phyloP scores from a whole-genome alignment of 2,329 filamentous ascomycete genomes.

The Xylariaceae sp. region DNA sequence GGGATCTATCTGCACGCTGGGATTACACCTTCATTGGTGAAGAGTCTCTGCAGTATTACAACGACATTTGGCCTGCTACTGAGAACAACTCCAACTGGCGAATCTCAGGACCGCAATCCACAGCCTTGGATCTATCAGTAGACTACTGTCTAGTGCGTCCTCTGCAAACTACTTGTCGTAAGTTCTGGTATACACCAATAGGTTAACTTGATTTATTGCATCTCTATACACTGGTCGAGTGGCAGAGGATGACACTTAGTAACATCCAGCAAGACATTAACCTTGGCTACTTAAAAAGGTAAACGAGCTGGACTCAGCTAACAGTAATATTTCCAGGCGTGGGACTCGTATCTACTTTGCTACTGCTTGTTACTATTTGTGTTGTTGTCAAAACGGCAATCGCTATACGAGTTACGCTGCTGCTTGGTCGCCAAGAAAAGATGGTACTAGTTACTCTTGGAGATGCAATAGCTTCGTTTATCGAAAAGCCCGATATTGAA shows the following conservation, averaged over 20 bases:
- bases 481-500: background rate
- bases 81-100: no score
- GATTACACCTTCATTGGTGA: background rate
- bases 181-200: background rate
- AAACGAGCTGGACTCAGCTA: background rate
- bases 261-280: no score
- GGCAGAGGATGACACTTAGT: no score
- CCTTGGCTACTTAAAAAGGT: background rate
- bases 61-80: no score
- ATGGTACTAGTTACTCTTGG: slow-evolving; percentile 1
- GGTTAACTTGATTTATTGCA: background rate
- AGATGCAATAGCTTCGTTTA: slow-evolving; percentile 5
- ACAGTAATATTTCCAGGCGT: background rate
- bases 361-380: background rate
- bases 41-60: background rate
- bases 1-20: no score
- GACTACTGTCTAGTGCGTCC: slow-evolving; percentile 20
- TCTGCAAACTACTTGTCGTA: background rate
- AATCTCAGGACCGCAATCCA: background rate
- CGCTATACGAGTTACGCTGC: background rate
- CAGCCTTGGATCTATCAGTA: slow-evolving; percentile 12
- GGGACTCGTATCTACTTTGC: background rate
- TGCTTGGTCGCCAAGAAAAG: background rate
- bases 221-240: no score
- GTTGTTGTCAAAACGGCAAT: background rate